Evolutionary conservation across 768 basidiomycete species (phyloP), one percentile per base, ranked within the genome.

Genomic region (Saitozyma podzolica): DNA sequence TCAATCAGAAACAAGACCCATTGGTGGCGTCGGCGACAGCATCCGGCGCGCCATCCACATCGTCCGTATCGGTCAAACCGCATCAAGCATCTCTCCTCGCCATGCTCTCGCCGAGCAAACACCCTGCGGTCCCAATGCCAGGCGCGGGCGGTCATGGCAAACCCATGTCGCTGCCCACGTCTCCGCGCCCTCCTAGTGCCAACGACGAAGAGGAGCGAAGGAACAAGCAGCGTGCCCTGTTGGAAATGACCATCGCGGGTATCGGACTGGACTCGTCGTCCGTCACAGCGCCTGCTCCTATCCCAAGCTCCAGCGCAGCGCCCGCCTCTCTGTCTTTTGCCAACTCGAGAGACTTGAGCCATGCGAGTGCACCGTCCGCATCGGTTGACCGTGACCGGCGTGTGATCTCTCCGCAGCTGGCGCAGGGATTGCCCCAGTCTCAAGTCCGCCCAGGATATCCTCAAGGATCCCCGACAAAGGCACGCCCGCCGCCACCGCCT

Each of bases 211-310:
- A 66, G 14, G 65, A 69, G 41, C 56, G 68, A 29, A 43, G 54
- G 39, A 57, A 57, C 11, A 76, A 65, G 54, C 72, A 73, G 52
- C 52, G 68, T 9, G 68, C 70, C n/a, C 37, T 76, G 16, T 56
- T 76, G 14, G 74, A 75, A 39, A 64, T 66, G 66, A 73, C 67
- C 8, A 50, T 68, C 6, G 67, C 69, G 11, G 70, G 70, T 47
- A 50, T 68, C 13, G 69, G 59, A 6, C 43, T 59, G 1, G 63
- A 60, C 40, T n/a, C 50, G n/a, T 0, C 54, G 29, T 29, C 29
- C 29, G 29, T 29, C 29, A 29, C 29, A 48, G 14, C 47, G 2
- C 47, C 47, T 48, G 29, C 29, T 29, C 29, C 29, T 5, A 5
- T 29, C 29, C 29, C 29, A 29, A 29, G 29, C 29, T 29, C 29